Evolutionary conservation across 164 flowering plant genomes (phyloP).

Genomic region (Buxus sempervirens): DNA sequence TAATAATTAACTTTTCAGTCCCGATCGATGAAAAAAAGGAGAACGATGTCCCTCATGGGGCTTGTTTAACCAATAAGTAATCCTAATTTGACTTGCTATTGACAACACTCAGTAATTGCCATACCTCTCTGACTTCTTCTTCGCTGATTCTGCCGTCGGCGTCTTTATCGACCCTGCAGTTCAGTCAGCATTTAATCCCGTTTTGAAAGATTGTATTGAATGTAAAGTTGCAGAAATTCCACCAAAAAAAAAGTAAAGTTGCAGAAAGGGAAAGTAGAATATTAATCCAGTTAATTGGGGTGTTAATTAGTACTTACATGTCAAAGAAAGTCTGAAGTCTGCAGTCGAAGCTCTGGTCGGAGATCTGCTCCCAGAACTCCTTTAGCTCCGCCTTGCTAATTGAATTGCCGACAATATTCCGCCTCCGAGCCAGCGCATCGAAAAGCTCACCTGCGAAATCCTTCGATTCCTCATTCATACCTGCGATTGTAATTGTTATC

Average conservation of each 20-base stretch:
- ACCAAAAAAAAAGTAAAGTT: too few relatives aligned
- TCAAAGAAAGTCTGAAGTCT: conserved; percentile 70
- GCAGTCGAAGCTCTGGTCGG: conserved; percentile 69
- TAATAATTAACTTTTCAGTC: too few relatives aligned
- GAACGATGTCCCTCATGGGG: too few relatives aligned
- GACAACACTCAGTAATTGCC: neutral
- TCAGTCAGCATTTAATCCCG: too few relatives aligned
- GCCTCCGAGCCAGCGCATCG: conserved; percentile 47
- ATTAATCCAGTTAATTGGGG: too few relatives aligned
- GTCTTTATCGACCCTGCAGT: conserved; percentile 81
- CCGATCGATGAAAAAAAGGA: too few relatives aligned
- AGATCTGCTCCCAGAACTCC: conserved; percentile 65
- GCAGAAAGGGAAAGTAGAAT: too few relatives aligned
- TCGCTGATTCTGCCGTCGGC: conserved; percentile 77
- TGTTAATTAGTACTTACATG: too few relatives aligned
- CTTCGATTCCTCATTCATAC: conserved; percentile 56
- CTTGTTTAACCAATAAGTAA: too few relatives aligned
- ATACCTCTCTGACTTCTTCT: conserved; percentile 79
- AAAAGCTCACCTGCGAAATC: conserved; percentile 57
- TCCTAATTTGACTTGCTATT: too few relatives aligned
- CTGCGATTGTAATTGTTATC: conserved; percentile 19
- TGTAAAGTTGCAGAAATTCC: too few relatives aligned
- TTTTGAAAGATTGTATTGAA: too few relatives aligned
- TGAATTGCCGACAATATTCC: conserved; percentile 32
- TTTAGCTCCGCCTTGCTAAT: conserved; percentile 38